Conservation (phyloP, 495 filamentous ascomycete species). For the Apodospora peruviana region DNA sequence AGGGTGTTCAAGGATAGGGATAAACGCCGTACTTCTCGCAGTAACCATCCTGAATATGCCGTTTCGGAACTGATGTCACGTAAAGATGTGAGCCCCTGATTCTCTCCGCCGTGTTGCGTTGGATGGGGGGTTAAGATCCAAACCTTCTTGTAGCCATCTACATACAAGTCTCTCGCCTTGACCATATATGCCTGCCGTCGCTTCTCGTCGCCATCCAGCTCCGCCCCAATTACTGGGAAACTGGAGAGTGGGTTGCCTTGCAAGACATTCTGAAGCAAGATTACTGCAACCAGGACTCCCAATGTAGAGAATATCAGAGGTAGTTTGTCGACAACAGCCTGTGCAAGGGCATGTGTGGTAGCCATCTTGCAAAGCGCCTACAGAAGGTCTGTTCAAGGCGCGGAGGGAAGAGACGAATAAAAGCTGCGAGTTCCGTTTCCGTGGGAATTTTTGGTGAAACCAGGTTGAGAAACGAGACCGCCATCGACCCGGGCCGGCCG, state of each 20-base stretch:
- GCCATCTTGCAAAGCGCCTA: slow-evolving; percentile 12
- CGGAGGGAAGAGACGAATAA: too few relatives aligned
- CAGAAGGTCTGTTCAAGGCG: neutral
- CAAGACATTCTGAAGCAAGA: slow-evolving; percentile 21
- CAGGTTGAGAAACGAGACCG: too few relatives aligned
- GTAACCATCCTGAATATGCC: slow-evolving; percentile 28
- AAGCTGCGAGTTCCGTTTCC: too few relatives aligned
- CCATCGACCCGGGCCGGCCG: too few relatives aligned
- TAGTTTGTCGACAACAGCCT: slow-evolving; percentile 15
- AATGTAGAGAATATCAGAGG: slow-evolving; percentile 23
- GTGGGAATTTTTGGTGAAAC: too few relatives aligned
- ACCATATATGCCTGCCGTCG: slow-evolving; percentile 24
- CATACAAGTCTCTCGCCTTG: slow-evolving; percentile 20
- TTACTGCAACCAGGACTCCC: slow-evolving; percentile 13
- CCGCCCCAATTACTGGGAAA: slow-evolving; percentile 24
- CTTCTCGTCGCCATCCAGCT: slow-evolving; percentile 28
- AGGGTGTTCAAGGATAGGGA: too few relatives aligned
- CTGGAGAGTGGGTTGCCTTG: slow-evolving; percentile 5
- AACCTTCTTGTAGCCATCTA: slow-evolving; percentile 29
- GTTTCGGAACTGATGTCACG: slow-evolving; percentile 24
- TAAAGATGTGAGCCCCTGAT: too few relatives aligned
- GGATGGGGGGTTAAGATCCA: neutral
- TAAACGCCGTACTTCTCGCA: slow-evolving; percentile 15
- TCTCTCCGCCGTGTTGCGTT: too few relatives aligned
- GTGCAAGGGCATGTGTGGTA: neutral